Evolutionary conservation across 1,284 basidiomycete species (phyloP).

Genomic region (Stereum hirsutum): DNA sequence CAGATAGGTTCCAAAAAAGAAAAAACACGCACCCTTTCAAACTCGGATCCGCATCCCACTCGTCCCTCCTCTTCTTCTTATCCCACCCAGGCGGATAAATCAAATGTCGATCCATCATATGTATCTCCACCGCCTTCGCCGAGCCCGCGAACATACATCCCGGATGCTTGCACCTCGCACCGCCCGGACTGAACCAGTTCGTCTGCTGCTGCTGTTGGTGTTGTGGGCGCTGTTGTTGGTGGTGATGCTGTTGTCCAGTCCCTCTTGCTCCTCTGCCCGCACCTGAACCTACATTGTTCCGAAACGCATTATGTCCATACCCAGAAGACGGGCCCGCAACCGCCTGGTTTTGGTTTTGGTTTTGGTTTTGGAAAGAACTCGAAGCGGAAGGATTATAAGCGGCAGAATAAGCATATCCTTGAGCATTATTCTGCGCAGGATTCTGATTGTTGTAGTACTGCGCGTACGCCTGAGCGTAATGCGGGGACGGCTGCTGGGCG

Average conservation of each 20-base stretch:
- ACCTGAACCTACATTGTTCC: too few relatives aligned
- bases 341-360: too few relatives aligned
- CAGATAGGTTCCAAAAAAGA: too few relatives aligned
- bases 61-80: conserved; percentile 44
- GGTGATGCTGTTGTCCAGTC: background rate
- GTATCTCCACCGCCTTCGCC: conserved; percentile 65
- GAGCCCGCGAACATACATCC: conserved; percentile 73
- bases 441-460: conserved; percentile 15
- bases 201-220: conserved; percentile 8
- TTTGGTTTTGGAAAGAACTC: too few relatives aligned
- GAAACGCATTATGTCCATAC: too few relatives aligned
- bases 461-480: conserved; percentile 55
- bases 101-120: conserved; percentile 88
- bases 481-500: conserved; percentile 27
- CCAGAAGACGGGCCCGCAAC: too few relatives aligned
- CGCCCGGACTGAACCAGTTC: conserved; percentile 56
- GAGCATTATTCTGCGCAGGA: background rate
- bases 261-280: conserved; percentile 1
- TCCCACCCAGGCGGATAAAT: conserved; percentile 76
- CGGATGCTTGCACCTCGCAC: conserved; percentile 50
- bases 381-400: conserved; percentile 37
- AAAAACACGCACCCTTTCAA: conserved; percentile 52
- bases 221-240: background rate
- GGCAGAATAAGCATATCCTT: conserved; percentile 28
- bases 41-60: conserved; percentile 73